Evolutionary conservation across 176 grass and related monocot genomes (phyloP).

Genomic region (Hyparrhenia diplandra): DNA sequence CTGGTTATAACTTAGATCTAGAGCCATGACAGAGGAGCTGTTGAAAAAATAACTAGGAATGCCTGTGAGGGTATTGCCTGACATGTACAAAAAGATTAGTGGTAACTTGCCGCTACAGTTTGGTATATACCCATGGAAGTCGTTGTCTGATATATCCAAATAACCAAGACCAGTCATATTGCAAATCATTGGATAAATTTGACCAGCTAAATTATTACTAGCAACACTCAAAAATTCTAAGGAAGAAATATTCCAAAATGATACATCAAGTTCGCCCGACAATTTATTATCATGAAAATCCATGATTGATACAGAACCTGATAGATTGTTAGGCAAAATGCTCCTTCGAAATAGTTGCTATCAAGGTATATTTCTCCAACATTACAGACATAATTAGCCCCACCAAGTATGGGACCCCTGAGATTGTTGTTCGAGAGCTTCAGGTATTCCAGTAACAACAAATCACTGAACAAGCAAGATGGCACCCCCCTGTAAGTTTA

Average conservation of each 20-base stretch:
- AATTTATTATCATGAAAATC: background rate
- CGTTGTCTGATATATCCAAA: slow-evolving; percentile 24
- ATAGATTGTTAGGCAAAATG: background rate
- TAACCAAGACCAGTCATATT: background rate
- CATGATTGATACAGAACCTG: fast-evolving
- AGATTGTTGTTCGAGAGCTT: too few relatives aligned
- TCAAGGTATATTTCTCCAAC: background rate
- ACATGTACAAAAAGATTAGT: background rate
- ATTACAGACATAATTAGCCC: too few relatives aligned
- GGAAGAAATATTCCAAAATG: background rate
- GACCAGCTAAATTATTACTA: background rate
- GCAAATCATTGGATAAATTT: background rate
- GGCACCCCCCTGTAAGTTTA: too few relatives aligned
- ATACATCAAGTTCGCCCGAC: background rate
- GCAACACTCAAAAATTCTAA: background rate
- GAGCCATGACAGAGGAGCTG: background rate
- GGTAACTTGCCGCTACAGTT: background rate
- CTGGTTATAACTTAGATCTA: slow-evolving; percentile 12
- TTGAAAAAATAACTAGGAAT: background rate
- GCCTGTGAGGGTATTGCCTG: background rate
- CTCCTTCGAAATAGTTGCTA: background rate
- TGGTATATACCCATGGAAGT: background rate
- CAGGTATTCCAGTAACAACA: too few relatives aligned
- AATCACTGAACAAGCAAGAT: too few relatives aligned
- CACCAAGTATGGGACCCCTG: too few relatives aligned